These are phyloP conservation scores for Capsicum baccatum DNA, from an alignment of 257 asterid genomes.

Conservation along the genomic window DNA sequence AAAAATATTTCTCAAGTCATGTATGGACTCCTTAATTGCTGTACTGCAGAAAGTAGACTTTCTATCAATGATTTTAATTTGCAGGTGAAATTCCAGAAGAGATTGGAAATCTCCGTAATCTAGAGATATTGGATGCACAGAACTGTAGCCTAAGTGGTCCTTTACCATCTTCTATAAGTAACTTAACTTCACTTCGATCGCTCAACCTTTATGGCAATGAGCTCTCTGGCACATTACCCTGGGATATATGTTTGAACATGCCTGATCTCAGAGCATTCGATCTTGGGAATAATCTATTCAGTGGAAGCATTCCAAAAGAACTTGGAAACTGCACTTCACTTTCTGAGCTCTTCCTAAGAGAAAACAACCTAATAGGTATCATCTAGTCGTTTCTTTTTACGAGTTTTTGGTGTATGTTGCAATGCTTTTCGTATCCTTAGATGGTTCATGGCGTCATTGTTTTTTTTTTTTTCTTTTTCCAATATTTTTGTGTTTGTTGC, in stretches of 20 bases:
- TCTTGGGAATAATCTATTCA: slow-evolving; percentile 34
- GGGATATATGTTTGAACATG: slow-evolving; percentile 33
- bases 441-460: not conserved
- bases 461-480: not conserved
- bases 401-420: not conserved
- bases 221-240: slow-evolving; percentile 39
- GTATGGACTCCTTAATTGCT: not conserved
- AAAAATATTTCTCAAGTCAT: not conserved
- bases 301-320: slow-evolving; percentile 36
- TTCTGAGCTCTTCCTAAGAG: slow-evolving; percentile 31
- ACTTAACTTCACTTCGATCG: slow-evolving; percentile 35
- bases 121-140: slow-evolving; percentile 29
- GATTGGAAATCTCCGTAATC: slow-evolving; percentile 34
- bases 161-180: slow-evolving; percentile 37
- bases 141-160: slow-evolving; percentile 37
- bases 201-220: slow-evolving; percentile 37
- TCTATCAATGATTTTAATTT: not conserved
- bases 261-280: slow-evolving; percentile 28
- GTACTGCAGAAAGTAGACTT: not conserved
- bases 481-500: not conserved
- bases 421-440: slow-evolving; percentile 18
- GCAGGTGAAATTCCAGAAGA: slow-evolving; percentile 37
- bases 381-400: not conserved
- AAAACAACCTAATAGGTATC: slow-evolving; percentile 36
- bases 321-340: slow-evolving; percentile 41